Percentiles rank a stretch among this genome's conserved stretches.
These are phyloP conservation scores for Pythium phragmiticola DNA, from an alignment of 352 stramenopile species.

Conservation along the genomic window DNA sequence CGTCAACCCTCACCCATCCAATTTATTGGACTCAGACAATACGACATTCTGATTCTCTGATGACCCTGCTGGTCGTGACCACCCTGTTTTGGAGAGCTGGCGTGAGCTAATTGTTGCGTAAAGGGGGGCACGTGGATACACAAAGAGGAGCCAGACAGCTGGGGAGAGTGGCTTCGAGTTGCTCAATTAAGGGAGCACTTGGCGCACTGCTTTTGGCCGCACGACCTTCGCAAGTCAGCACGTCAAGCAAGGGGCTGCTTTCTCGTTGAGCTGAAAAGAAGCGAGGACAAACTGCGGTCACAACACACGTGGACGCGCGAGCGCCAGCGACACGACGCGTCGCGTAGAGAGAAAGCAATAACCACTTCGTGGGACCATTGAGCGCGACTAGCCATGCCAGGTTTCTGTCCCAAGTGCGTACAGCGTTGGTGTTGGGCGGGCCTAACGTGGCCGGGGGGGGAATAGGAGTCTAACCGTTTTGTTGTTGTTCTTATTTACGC, in stretches of 20 bases:
- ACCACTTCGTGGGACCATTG: neutral
- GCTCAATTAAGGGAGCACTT: conserved; percentile 14
- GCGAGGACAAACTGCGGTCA: neutral
- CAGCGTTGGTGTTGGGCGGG: conserved; percentile 3
- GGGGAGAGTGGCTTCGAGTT: conserved; percentile 1
- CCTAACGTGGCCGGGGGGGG: neutral
- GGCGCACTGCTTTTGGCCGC: conserved; percentile 1
- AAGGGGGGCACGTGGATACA: conserved; percentile 21
- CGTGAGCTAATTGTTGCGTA: conserved; percentile 26
- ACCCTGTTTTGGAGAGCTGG: neutral
- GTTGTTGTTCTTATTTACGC: neutral
- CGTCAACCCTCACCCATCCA: neutral
- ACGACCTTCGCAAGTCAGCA: conserved; percentile 28
- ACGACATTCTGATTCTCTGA: conserved; percentile 7
- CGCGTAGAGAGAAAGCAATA: neutral
- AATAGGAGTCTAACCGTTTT: neutral
- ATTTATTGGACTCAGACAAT: conserved; percentile 7
- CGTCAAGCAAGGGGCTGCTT: conserved; percentile 11
- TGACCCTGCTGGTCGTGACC: neutral
- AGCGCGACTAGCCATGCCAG: conserved; percentile 38
- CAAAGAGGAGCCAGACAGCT: neutral
- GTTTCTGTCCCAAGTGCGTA: conserved; percentile 62
- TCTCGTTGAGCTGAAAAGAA: neutral
- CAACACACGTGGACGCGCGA: neutral
- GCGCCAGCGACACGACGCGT: neutral